phyloP scores from a whole-genome alignment of 169 alveolate genomes.

The Theileria equi region DNA sequence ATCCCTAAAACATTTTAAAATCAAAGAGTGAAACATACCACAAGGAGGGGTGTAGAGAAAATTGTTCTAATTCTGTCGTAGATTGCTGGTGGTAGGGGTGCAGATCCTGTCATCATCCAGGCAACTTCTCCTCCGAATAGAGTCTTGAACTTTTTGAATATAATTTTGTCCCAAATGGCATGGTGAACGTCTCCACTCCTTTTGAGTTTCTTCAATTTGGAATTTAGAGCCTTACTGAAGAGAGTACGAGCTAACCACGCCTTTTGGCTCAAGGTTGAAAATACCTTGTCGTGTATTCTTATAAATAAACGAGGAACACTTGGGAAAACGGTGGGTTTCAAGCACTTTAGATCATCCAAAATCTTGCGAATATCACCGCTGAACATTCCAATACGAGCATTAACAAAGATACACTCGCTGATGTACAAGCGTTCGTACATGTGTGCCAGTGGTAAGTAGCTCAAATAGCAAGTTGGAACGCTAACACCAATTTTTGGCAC shows the following conservation, averaged over 20 bases:
- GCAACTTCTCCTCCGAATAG: slow-evolving; percentile 69
- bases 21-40: slow-evolving; percentile 51
- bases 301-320: slow-evolving; percentile 75
- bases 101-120: slow-evolving; percentile 78
- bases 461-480: slow-evolving; percentile 75
- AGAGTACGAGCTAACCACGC: slow-evolving; percentile 52
- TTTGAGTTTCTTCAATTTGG: slow-evolving; percentile 37
- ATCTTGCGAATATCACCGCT: slow-evolving; percentile 86
- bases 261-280: slow-evolving; percentile 63
- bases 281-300: slow-evolving; percentile 71
- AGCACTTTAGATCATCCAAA: slow-evolving; percentile 79
- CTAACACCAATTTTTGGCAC: background rate
- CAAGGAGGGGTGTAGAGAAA: slow-evolving; percentile 60
- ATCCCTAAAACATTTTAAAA: slow-evolving; percentile 11
- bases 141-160: slow-evolving; percentile 66
- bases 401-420: slow-evolving; percentile 64
- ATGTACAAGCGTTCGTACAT: slow-evolving; percentile 87
- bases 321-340: slow-evolving; percentile 73
- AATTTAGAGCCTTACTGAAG: slow-evolving; percentile 63
- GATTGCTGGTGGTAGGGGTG: slow-evolving; percentile 66
- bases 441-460: slow-evolving; percentile 94
- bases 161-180: slow-evolving; percentile 54
- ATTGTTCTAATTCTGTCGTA: slow-evolving; percentile 65
- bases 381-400: slow-evolving; percentile 81
- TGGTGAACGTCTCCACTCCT: slow-evolving; percentile 45